Evolutionary conservation across 306 rosid species (phyloP), one percentile per base, ranked within the genome.

Genomic region (Sicyos edulis): DNA sequence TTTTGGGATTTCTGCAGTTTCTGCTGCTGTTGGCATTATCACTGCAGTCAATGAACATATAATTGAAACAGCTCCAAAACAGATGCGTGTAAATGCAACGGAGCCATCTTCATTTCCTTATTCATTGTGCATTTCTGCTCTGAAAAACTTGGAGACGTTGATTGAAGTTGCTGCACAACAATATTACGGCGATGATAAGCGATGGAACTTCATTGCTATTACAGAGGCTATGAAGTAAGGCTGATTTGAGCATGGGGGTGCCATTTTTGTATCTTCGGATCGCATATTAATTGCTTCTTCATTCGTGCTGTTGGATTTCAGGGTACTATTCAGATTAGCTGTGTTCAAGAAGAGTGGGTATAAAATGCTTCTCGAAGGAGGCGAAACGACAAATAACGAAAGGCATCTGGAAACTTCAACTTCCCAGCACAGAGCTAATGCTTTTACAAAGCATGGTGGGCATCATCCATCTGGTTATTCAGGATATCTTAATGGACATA

Each of bases 11-110:
- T 77, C 65, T 82, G 91, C 90, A 93, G 99, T 89, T 74, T 84
- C 96, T 32, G 83, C 96, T 67, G 4, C 85, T 75, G 81, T 91
- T 75, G 99, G 99, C 64, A 82, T 93, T 55, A 69, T 91, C 85
- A 91, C 96, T n/a, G 96, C 97, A 79, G 24, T 91, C 90, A 93
- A 91, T 62, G 95, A 85, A 68, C 96, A 93, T 76, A 87, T 93
- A 81, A 80, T 93, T 50, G 91, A 87, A 76, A 83, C 91, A 57
- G 42, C 83, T 73, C 88, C 92, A 70, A 69, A 76, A 64, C 85
- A 58, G 73, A 77, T 52, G 78, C 76, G 53, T 62, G 19, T 77
- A 37, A 82, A 89, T 83, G 74, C 81, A 47, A 56, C 47, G n/a
- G 86, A 76, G 84, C 78, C 83, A 56, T 40, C 75, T 73, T 78